Base-by-base conservation (phyloP, 129 eudicot species). In the Chrysanthemum lavandulifolium region DNA sequence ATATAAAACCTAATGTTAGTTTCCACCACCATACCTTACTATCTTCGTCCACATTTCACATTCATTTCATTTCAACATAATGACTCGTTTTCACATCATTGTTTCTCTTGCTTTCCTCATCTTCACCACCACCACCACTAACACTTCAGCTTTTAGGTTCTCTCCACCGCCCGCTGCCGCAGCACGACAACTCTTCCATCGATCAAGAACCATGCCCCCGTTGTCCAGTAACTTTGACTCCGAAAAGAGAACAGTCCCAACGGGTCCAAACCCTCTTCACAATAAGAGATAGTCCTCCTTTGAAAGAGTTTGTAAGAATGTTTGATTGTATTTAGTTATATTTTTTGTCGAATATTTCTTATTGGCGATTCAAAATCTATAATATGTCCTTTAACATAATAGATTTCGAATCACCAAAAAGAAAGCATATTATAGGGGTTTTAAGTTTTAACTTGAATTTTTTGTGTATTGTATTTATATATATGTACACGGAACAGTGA, bases 261-360 rank as follows among this genome's bases (percentile, higher is more conserved):
- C 82, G 1, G 82, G 82, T 49, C 82, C 82, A 67, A 78, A 78
- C 19, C 82, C 82, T 11, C 82, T 78, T 65, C 82, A 78, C 25
- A 78, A 78, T 72, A 78, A 48, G 66, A 47, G 73, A 78, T 78
- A 78, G 71, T 62, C 52, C 23, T 49, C 2, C 60, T 2, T 64
- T 54, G 36, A 23, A 51, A 64, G 68, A 57, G 50, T 25, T 19
- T 29, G 78, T 78, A 78, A 78, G 82, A 72, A 47, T 65, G 18
- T 36, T 40, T 56, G 54, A 11, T 0, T 31, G 27, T 65, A 15
- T 48, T 50, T 15, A 68, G 14, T 19, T 65, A 48, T 65, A 47
- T 63, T 78, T n/a, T 12, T 2, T 43, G 10, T 63, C 1, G 12
- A 11, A 25, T 71, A 11, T 45, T 27, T 63, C 62, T 49, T 31